Evolutionary conservation across 176 grass and related monocot species (phyloP).

Genomic region (Luzula sylvatica): DNA sequence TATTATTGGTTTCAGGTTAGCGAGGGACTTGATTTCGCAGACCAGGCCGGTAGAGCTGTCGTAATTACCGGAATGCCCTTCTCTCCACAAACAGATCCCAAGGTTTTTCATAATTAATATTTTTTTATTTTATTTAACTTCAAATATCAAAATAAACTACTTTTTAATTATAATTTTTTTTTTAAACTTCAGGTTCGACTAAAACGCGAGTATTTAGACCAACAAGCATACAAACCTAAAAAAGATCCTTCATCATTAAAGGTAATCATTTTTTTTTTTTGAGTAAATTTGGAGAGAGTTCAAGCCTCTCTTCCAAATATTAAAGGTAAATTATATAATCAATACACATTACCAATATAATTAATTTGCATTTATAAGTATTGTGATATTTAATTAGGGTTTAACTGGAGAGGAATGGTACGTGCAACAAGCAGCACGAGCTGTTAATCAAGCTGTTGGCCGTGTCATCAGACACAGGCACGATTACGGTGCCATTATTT

Average conservation of each 20-base stretch:
- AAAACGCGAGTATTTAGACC: constrained; percentile 92
- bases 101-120: constrained; percentile 47
- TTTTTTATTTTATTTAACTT: no score
- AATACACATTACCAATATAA: not conserved
- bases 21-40: constrained; percentile 99
- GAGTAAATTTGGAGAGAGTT: no score
- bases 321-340: not conserved
- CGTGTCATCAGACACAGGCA: constrained; percentile 86
- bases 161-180: constrained; percentile 6
- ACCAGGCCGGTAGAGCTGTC: constrained; percentile 88
- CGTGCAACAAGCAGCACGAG: constrained; percentile 90
- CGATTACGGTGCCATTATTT: constrained; percentile 97
- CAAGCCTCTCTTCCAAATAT: no score
- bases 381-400: constrained; percentile 36
- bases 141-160: no score
- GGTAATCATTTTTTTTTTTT: not conserved
- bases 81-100: constrained; percentile 66
- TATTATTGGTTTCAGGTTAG: constrained; percentile 59
- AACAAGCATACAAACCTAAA: constrained; percentile 36
- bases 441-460: constrained; percentile 94
- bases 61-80: constrained; percentile 94
- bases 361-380: constrained; percentile 7
- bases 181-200: constrained; percentile 55
- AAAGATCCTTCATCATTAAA: constrained; percentile 12
- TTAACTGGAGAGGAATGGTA: constrained; percentile 89